Percentiles rank a stretch among this genome's conserved stretches.
Evolutionary conservation across 2,329 filamentous ascomycete genomes (phyloP).

Genomic region (Tolypocladium tropicale): DNA sequence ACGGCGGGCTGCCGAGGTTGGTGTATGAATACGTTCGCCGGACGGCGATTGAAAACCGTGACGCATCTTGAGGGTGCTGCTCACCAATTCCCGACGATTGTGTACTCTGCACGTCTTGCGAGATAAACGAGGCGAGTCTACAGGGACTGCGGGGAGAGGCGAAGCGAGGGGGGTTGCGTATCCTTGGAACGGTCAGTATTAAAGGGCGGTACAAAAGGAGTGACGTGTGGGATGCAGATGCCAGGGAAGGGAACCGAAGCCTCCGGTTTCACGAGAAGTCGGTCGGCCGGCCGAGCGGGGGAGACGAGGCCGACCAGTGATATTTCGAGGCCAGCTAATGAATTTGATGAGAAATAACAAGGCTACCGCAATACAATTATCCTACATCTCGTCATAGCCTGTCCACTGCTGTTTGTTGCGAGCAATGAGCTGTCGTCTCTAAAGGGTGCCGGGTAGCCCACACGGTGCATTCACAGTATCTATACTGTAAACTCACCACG

Average conservation of each 20-base stretch:
- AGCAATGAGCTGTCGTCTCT: too few species aligned
- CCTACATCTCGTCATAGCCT: too few species aligned
- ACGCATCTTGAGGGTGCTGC: neutral
- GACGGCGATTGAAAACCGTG: slow-evolving; percentile 1
- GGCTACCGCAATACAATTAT: neutral
- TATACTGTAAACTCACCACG: neutral
- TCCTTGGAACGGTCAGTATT: neutral
- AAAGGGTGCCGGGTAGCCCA: neutral
- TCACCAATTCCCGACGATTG: neutral
- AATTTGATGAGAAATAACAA: slow-evolving; percentile 4
- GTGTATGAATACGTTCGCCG: slow-evolving; percentile 17
- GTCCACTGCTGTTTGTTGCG: too few species aligned
- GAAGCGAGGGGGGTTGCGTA: neutral
- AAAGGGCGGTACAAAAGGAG: slow-evolving; percentile 1
- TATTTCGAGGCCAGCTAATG: slow-evolving; percentile 2
- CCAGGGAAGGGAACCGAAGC: neutral
- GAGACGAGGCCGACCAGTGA: neutral
- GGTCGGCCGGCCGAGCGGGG: neutral
- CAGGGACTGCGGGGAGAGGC: neutral
- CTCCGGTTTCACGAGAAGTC: neutral
- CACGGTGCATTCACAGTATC: neutral
- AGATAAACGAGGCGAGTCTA: neutral
- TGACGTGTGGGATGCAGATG: neutral
- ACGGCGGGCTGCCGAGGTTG: slow-evolving; percentile 10
- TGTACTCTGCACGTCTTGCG: neutral